Conservation (phyloP, 2,329 filamentous ascomycete genomes). For the Diaporthe sp. region DNA sequence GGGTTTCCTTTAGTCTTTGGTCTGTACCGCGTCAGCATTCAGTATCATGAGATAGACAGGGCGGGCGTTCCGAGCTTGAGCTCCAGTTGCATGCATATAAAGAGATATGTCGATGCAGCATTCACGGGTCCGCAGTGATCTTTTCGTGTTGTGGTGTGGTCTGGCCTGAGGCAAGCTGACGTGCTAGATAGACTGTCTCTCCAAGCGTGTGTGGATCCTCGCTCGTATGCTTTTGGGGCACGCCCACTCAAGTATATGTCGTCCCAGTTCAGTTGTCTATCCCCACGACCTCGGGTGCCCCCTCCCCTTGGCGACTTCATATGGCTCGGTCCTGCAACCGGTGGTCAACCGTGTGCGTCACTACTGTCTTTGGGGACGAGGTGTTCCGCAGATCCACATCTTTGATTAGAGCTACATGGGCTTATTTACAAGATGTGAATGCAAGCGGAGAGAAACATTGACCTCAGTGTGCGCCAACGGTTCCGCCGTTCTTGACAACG, state of each 20-base stretch:
- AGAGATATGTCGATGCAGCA: conserved; percentile 13
- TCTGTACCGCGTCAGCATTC: conserved; percentile 19
- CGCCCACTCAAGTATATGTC: neutral
- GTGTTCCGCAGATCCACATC: neutral
- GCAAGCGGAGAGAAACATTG: neutral
- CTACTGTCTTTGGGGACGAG: too few species aligned
- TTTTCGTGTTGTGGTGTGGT: neutral
- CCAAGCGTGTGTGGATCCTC: neutral
- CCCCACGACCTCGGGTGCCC: neutral
- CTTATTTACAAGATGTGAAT: neutral
- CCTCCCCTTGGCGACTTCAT: neutral
- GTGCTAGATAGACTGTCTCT: neutral
- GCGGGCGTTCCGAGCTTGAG: conserved; percentile 26
- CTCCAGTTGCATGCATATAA: conserved; percentile 13
- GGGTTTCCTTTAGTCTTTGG: neutral
- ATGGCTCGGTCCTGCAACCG: fast-evolving
- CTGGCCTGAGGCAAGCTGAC: neutral
- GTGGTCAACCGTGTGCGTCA: neutral
- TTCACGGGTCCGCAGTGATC: neutral
- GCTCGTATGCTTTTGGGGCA: neutral
- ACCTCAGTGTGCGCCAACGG: neutral
- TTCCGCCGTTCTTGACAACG: neutral
- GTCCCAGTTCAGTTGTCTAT: neutral
- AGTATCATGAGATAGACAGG: conserved; percentile 32
- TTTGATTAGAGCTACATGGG: neutral